Evolutionary conservation across 257 asterid genomes (phyloP), one percentile per base, ranked within the genome.

Genomic region (Ilex aquifolium): DNA sequence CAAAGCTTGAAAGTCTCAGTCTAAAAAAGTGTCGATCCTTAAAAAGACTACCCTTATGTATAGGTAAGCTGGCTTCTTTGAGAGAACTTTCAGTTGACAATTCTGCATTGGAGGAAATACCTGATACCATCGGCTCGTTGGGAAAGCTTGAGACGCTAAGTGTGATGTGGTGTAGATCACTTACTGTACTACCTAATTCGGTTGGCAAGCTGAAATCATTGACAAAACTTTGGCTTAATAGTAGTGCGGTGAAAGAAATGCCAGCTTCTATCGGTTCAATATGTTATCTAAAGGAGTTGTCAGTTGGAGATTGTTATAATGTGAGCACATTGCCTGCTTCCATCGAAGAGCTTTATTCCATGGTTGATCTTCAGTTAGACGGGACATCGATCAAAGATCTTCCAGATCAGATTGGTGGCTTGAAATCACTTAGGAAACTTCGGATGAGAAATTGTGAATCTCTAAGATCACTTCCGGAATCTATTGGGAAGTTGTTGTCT

Each of bases 161-260:
- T n/a, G 55, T 75, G 70, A 66, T 60, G 59, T 12, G n/a, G 61
- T 71, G 80, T 60, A 21, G 21, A 50, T 65, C 74, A 4, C 59
- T 75, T 6, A 5, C 13, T 30, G 64, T 29, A 3, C 48, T 75
- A 50, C 77, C 80, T 39, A 60, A 64, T 56, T 71, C 80, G 29
- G 62, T 71, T n/a, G 77, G 80, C 10, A 14, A 56, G 59, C 77
- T 75, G 65, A 75, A 57, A 44, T 75, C 74, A 0, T 64, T 75
- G 42, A 30, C 65, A 29, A 44, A 59, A 32, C 71, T 75, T 16
- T 55, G 6, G 58, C 71, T 75, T 31, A 50, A 8, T 13, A 0
- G 49, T 7, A 75, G 71, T 48, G 62, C 71, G 16, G 57, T 75
- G 46, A 13, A 63, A 40, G 67, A 49, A 40, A 17, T 75, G 46